Conservation (phyloP, 352 stramenopile genomes). For the Phytopythium mirpurense region DNA sequence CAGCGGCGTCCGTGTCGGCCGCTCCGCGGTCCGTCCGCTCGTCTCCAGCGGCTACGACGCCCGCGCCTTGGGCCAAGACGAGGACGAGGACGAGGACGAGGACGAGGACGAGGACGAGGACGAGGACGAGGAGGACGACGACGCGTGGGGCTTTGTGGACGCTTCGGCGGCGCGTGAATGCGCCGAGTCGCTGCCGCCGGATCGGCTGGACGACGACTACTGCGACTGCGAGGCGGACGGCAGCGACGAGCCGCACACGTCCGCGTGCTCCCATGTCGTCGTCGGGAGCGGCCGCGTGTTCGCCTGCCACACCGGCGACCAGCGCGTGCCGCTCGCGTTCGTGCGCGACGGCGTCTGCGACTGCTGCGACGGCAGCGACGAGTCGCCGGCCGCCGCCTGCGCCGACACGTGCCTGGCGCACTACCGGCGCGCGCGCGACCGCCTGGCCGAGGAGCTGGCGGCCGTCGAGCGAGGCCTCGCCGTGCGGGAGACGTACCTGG, state of each 20-base stretch:
- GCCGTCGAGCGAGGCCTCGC: constrained; percentile 17
- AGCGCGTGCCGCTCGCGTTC: constrained; percentile 42
- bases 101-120: constrained; percentile 41
- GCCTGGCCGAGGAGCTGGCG: constrained; percentile 15
- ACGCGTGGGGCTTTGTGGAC: constrained; percentile 63
- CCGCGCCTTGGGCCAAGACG: background rate
- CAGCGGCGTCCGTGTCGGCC: background rate
- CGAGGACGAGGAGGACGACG: constrained; percentile 40
- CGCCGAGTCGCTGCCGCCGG: constrained; percentile 23
- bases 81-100: constrained; percentile 11
- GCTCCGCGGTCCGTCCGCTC: background rate
- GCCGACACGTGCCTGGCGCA: constrained; percentile 30
- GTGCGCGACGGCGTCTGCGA: constrained; percentile 95
- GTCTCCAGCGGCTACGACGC: background rate
- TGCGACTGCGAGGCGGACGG: constrained; percentile 91
- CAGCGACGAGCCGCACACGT: constrained; percentile 86
- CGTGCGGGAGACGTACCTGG: constrained; percentile 21
- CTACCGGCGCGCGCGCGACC: constrained; percentile 13
- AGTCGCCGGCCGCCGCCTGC: constrained; percentile 36
- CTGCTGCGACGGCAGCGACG: constrained; percentile 96
- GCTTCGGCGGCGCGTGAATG: constrained; percentile 23
- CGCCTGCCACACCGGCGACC: constrained; percentile 25
- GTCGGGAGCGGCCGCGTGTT: constrained; percentile 18
- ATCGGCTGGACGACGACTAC: constrained; percentile 88
- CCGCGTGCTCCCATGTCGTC: constrained; percentile 50